Base-by-base conservation (phyloP, 2,329 filamentous ascomycete genomes). In the Fusarium sacchari region DNA sequence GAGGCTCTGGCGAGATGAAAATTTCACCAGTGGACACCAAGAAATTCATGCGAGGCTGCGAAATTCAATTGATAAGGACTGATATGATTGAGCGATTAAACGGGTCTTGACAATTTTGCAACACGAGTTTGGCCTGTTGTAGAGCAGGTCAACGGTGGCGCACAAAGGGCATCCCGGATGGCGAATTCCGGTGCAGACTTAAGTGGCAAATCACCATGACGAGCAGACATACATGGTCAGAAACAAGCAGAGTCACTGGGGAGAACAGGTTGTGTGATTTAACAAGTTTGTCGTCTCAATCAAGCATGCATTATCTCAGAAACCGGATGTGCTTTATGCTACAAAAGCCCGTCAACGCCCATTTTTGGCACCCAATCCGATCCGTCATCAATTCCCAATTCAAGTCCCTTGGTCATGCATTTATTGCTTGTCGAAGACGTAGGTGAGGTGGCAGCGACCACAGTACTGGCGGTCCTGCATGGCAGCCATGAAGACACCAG, bases 401-500 rank as follows among this genome's bases (percentile, higher is more conserved):
- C 74, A 66, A 77, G 36, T 67, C 70, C 64, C 70, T 65, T 73
- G 67, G 60, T 80, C 64, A 72, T 80, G 78, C 78, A 74, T 72
- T 86, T 88, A 88, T 81, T 87, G 86, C 88, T 92, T 91, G 85
- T 92, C 90, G 83, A 92, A 92, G 84, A 92, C 90, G 86, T 92
- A 92, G 85, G 90, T 92, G 75, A 92, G 85, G 85, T 92, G 90
- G 89, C 90, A 92, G 77, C 89, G 89, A 80, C 90, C 90, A 80
- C 95, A 97, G 93, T 98, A 97, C 89, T 99, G 97, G 86, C 96
- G 94, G 89, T 99, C 97, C 88, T 97, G 93, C 95, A 98, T 98
- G 85, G 96, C 94, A 85, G 96, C 96, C 96, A 99, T 99, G 93
- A 99, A 99, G 89, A 99, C 93, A 95, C 96, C 96, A 82, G 97